Evolutionary conservation across 345 rosid genomes (phyloP).

Genomic region (Abelmoschus esculentus): DNA sequence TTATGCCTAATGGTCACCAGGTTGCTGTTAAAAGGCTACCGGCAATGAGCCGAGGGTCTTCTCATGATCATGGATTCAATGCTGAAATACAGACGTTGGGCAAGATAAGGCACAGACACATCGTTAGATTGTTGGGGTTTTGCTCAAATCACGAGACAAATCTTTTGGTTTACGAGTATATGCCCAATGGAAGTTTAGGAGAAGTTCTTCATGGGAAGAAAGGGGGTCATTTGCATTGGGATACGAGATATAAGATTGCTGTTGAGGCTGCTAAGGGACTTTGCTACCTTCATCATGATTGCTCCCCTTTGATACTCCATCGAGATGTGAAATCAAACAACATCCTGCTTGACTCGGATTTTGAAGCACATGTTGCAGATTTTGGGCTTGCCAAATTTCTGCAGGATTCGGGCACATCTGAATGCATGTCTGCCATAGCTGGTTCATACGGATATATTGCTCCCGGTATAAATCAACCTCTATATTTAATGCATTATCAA

Average conservation of each 20-base stretch:
- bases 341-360: constrained; percentile 67
- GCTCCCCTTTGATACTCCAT: constrained; percentile 80
- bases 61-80: constrained; percentile 90
- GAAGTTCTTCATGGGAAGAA: constrained; percentile 87
- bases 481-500: background rate
- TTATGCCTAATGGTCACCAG: constrained; percentile 64
- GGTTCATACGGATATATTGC: constrained; percentile 98
- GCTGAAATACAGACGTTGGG: constrained; percentile 94
- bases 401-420: constrained; percentile 88
- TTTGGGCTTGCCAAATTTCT: constrained; percentile 89
- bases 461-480: constrained; percentile 46
- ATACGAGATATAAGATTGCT: constrained; percentile 71
- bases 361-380: constrained; percentile 93
- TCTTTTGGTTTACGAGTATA: constrained; percentile 79
- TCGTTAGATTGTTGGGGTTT: constrained; percentile 75
- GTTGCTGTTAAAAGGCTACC: constrained; percentile 83
- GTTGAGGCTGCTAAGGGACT: constrained; percentile 84
- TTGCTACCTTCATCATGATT: constrained; percentile 84
- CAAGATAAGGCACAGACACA: constrained; percentile 76
- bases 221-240: constrained; percentile 91
- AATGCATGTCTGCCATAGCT: constrained; percentile 95
- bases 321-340: constrained; percentile 86
- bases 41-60: constrained; percentile 74
- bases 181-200: constrained; percentile 93
- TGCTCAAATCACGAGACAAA: constrained; percentile 90